Conservation (phyloP, 345 rosid species). For the Crucihimalaya himalaica region DNA sequence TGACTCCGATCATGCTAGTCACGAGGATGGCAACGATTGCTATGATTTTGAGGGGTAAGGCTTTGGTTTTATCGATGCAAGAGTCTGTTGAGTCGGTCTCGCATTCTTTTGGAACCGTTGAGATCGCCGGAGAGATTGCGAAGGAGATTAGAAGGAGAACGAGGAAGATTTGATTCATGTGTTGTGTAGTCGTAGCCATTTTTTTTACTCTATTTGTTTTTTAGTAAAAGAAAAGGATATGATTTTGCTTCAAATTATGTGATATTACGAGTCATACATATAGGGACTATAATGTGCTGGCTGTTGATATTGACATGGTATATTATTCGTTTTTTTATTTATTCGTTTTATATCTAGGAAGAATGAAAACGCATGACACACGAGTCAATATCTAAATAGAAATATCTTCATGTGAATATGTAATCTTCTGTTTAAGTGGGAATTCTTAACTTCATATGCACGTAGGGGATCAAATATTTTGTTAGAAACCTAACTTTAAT, state of each 20-base stretch:
- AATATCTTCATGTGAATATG: neutral
- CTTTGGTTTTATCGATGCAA: constrained; percentile 54
- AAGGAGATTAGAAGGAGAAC: constrained; percentile 25
- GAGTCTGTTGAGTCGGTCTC: constrained; percentile 24
- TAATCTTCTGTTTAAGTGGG: neutral
- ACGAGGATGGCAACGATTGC: constrained; percentile 55
- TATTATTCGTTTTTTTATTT: constrained; percentile 24
- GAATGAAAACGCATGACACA: constrained; percentile 27
- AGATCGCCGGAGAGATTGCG: constrained; percentile 29
- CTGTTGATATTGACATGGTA: neutral
- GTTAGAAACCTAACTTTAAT: too few relatives aligned
- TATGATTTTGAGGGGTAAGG: constrained; percentile 58
- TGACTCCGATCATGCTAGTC: constrained; percentile 67
- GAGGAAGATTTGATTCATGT: constrained; percentile 30
- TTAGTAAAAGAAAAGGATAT: constrained; percentile 2
- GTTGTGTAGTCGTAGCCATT: constrained; percentile 21
- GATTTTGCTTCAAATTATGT: neutral
- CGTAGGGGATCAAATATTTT: too few relatives aligned
- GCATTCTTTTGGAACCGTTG: constrained; percentile 41
- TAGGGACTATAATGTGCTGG: neutral
- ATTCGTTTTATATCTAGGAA: constrained; percentile 9
- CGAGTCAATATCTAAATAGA: neutral
- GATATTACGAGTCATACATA: constrained; percentile 3
- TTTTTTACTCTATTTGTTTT: neutral
- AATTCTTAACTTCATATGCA: neutral